These are phyloP conservation scores for Polychytrium aggregatum DNA, from an alignment of 192 early-diverging fungal genomes.

Conservation along the genomic window DNA sequence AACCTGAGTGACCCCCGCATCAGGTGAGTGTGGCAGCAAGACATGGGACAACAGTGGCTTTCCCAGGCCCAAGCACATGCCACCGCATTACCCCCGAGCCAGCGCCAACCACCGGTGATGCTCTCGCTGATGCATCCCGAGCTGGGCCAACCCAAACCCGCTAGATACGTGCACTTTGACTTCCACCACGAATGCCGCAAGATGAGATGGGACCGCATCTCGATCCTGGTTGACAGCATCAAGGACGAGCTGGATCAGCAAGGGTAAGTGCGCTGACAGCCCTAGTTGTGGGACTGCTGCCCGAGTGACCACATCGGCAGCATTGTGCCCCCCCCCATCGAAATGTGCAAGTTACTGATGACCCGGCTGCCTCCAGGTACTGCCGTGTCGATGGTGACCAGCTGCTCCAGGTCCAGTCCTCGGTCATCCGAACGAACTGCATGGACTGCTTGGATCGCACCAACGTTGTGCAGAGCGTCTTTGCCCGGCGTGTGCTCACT, in stretches of 20 bases:
- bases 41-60: no score
- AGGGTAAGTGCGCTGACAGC: slow-evolving; percentile 20
- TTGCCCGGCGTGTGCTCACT: slow-evolving; percentile 64
- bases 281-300: not conserved
- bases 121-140: no score
- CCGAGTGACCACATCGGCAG: not conserved
- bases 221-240: slow-evolving; percentile 70
- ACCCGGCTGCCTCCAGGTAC: slow-evolving; percentile 32
- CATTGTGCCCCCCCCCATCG: not conserved
- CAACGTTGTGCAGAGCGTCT: slow-evolving; percentile 92
- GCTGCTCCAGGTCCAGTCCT: slow-evolving; percentile 35
- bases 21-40: slow-evolving; percentile 12
- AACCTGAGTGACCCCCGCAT: slow-evolving; percentile 25
- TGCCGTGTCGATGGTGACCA: slow-evolving; percentile 30
- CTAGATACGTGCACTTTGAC: slow-evolving; percentile 80
- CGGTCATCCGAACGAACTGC: slow-evolving; percentile 90
- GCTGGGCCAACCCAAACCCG: no score
- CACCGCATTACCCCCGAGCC: no score
- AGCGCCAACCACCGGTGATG: no score
- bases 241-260: slow-evolving; percentile 51
- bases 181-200: slow-evolving; percentile 95
- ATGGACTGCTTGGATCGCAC: slow-evolving; percentile 99
- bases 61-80: no score
- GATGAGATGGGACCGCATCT: slow-evolving; percentile 88
- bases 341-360: not conserved